phyloP scores from a whole-genome alignment of 768 basidiomycete genomes.

The Xerocomus spinulosus region DNA sequence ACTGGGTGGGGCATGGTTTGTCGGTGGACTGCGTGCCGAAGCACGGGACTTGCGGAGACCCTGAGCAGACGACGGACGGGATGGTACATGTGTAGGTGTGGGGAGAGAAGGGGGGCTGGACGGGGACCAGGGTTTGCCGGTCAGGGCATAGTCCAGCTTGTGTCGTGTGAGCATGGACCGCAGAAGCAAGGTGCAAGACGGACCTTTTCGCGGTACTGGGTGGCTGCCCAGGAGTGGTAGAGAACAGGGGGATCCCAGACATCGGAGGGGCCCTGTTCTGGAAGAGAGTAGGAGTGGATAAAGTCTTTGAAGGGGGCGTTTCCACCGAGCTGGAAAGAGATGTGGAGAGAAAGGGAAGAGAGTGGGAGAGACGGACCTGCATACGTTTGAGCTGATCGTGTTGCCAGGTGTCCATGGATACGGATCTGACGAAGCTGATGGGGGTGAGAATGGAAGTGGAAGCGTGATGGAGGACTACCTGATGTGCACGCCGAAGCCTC shows the following conservation, averaged over 20 bases:
- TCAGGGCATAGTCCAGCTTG: conserved; percentile 74
- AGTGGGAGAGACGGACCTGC: conserved; percentile 55
- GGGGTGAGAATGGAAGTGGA: background rate
- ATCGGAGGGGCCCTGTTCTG: conserved; percentile 65
- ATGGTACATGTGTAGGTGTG: conserved; percentile 38
- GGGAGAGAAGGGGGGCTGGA: conserved; percentile 57
- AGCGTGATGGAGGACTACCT: conserved; percentile 39
- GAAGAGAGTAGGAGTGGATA: conserved; percentile 62
- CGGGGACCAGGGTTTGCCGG: conserved; percentile 75
- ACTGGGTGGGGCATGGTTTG: conserved; percentile 53
- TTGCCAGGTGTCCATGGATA: conserved; percentile 97
- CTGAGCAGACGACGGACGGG: conserved; percentile 68
- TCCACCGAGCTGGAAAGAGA: conserved; percentile 65
- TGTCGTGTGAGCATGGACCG: conserved; percentile 16
- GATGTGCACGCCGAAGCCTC: conserved; percentile 93
- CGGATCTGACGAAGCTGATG: conserved; percentile 80
- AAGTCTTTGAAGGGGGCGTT: conserved; percentile 81
- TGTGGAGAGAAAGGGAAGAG: conserved; percentile 7
- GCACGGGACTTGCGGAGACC: conserved; percentile 86
- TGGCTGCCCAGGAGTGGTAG: conserved; percentile 91
- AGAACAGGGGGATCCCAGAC: conserved; percentile 67
- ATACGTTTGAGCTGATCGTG: conserved; percentile 84
- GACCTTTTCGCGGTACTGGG: conserved; percentile 94
- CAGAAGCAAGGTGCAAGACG: background rate
- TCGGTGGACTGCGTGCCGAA: conserved; percentile 49